Conservation (phyloP, 2,329 filamentous ascomycete species). For the Pezicula carpinea region DNA sequence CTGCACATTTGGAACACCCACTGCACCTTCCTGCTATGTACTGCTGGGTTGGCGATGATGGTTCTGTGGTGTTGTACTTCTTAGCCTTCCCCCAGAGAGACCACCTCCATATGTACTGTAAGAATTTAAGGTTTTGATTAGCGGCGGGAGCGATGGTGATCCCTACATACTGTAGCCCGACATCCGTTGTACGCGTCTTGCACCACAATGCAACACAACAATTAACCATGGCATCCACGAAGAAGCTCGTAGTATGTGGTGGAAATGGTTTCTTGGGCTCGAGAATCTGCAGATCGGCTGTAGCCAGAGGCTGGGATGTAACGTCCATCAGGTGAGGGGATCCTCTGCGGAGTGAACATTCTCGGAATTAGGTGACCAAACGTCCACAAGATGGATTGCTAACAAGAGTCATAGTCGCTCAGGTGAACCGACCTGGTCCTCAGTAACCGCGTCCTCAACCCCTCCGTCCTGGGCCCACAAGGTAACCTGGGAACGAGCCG, state of each 20-base stretch:
- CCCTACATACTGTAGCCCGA: too few species aligned
- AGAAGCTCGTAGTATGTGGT: constrained; percentile 84
- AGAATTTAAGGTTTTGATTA: constrained; percentile 6
- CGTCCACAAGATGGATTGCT: neutral
- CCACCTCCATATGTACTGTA: too few species aligned
- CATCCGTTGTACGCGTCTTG: too few species aligned
- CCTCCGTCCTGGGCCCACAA: constrained; percentile 77
- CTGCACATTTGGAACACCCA: too few species aligned
- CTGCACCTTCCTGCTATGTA: too few species aligned
- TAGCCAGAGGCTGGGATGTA: constrained; percentile 83
- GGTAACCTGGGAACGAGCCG: constrained; percentile 82
- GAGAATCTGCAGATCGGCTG: constrained; percentile 87
- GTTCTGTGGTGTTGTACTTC: too few species aligned
- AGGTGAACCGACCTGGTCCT: constrained; percentile 80
- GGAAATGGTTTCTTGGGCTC: constrained; percentile 88
- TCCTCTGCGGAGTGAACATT: neutral
- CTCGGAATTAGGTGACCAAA: neutral
- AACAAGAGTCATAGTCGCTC: constrained; percentile 61
- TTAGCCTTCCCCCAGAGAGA: too few species aligned
- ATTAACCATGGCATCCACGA: constrained; percentile 37
- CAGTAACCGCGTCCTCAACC: constrained; percentile 60
- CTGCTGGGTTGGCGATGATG: neutral
- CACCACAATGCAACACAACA: neutral
- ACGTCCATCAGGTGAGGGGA: constrained; percentile 75
- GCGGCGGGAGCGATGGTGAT: constrained; percentile 6